Conservation (phyloP, 345 rosid species). For the Streptanthus diversifolius region DNA sequence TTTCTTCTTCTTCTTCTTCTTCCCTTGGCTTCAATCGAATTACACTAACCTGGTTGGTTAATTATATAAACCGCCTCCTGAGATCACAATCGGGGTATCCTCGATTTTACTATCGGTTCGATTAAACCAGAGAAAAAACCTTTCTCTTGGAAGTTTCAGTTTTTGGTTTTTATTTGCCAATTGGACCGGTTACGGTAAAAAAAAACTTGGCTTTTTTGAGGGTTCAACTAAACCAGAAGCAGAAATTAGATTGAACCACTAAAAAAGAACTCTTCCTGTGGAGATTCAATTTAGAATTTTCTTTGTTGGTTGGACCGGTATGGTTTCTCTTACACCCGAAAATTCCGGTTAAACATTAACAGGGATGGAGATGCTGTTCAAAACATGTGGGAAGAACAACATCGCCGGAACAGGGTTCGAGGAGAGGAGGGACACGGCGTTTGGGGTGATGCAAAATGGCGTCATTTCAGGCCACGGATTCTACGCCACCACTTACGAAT, state of each 20-base stretch:
- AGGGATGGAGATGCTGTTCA: slow-evolving; percentile 86
- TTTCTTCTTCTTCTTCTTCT: neutral
- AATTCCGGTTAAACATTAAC: neutral
- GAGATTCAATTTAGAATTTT: no score
- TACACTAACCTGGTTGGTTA: neutral
- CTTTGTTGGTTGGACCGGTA: neutral
- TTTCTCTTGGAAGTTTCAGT: neutral
- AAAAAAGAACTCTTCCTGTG: neutral
- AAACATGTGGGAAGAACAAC: slow-evolving; percentile 70
- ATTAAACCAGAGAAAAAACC: neutral
- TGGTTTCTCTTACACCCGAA: neutral
- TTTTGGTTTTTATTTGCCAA: neutral
- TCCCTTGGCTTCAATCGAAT: neutral
- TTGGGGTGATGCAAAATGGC: slow-evolving; percentile 62
- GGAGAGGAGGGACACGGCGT: slow-evolving; percentile 82
- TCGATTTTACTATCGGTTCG: neutral
- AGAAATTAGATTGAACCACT: neutral
- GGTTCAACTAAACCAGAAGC: no score
- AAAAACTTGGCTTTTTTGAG: neutral
- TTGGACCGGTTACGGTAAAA: neutral
- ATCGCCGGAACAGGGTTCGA: slow-evolving; percentile 74
- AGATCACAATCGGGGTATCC: neutral
- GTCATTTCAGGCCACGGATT: slow-evolving; percentile 70
- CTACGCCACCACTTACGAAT: slow-evolving; percentile 61
- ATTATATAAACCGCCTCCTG: neutral